A percentile compares a stretch with the other conserved stretches of the same genome.
These are phyloP conservation scores for Fusarium brevicatenulatum DNA, from an alignment of 2,329 filamentous ascomycete species.

Conservation along the genomic window DNA sequence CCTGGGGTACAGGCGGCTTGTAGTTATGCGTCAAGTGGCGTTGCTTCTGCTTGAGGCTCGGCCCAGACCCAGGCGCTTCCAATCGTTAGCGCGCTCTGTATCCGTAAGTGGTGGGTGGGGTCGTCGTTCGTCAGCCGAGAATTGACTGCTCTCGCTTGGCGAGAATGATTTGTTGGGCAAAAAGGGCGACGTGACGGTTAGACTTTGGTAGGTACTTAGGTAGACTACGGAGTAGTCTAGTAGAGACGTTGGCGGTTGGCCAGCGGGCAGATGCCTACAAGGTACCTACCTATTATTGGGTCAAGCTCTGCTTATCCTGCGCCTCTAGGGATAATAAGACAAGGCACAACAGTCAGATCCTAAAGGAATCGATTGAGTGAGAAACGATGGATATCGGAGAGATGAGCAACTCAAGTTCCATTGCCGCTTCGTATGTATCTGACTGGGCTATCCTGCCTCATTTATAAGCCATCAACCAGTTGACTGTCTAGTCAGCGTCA, in stretches of 20 bases:
- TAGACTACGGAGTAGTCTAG: too few relatives aligned
- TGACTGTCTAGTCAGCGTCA: constrained; percentile 25
- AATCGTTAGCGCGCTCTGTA: background rate
- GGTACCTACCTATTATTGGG: background rate
- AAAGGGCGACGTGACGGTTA: background rate
- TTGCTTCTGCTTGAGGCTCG: constrained; percentile 25
- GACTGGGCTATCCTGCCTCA: constrained; percentile 7
- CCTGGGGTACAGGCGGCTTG: constrained; percentile 16
- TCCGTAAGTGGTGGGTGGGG: background rate
- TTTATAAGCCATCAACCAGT: constrained; percentile 19
- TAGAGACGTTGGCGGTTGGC: background rate
- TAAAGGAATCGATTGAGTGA: constrained; percentile 21
- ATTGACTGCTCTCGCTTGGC: constrained; percentile 5
- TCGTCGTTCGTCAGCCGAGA: constrained; percentile 6
- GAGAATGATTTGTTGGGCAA: constrained; percentile 5
- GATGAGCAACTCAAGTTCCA: background rate
- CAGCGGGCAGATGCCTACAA: background rate
- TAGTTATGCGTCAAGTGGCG: constrained; percentile 10
- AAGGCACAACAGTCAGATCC: constrained; percentile 8
- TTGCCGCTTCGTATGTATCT: constrained; percentile 11
- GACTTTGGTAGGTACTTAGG: too few relatives aligned
- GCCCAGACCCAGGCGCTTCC: background rate
- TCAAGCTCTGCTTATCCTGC: background rate
- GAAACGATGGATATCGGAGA: constrained; percentile 6
- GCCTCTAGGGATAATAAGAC: background rate